phyloP scores from a whole-genome alignment of 2,329 filamentous ascomycete species.

The Fusarium paranaense region DNA sequence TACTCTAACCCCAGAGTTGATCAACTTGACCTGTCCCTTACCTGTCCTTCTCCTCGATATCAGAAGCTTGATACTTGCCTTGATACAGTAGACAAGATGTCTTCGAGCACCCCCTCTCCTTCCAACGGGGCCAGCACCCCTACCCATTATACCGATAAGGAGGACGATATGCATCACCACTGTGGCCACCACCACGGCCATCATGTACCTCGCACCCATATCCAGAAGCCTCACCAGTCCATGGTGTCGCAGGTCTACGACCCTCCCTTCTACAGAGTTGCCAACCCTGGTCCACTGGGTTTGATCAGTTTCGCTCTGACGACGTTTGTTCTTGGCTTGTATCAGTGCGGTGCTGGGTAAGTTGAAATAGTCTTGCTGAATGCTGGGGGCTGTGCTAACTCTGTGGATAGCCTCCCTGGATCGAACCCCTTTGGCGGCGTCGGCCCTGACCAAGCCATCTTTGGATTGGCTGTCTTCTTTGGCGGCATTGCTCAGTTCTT shows the following conservation, averaged over 20 bases:
- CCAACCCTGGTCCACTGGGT: conserved; percentile 70
- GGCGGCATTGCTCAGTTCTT: conserved; percentile 76
- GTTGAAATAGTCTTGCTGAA: conserved; percentile 20
- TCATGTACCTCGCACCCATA: conserved; percentile 18
- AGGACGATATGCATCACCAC: conserved; percentile 25
- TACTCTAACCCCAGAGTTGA: conserved; percentile 4
- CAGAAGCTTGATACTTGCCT: background rate
- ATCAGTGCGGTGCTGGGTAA: conserved; percentile 61
- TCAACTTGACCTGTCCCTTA: background rate
- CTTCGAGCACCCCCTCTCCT: conserved; percentile 26
- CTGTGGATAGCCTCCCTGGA: conserved; percentile 45
- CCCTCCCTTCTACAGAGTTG: conserved; percentile 58
- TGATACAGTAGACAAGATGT: conserved; percentile 25
- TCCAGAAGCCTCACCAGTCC: conserved; percentile 47
- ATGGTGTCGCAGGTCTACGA: conserved; percentile 51
- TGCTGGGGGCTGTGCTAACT: background rate
- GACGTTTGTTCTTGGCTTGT: conserved; percentile 68
- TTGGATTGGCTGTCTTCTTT: conserved; percentile 59
- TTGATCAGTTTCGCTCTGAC: conserved; percentile 74
- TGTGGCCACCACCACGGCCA: conserved; percentile 30
- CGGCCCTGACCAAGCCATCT: conserved; percentile 52
- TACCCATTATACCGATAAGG: conserved; percentile 40
- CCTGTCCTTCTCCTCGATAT: background rate
- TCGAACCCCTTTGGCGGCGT: conserved; percentile 49
- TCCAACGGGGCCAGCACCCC: conserved; percentile 42